Percentiles rank a stretch among this genome's conserved stretches.
phyloP scores from a whole-genome alignment of 2,329 filamentous ascomycete species.

The Penicillium corylophilum region DNA sequence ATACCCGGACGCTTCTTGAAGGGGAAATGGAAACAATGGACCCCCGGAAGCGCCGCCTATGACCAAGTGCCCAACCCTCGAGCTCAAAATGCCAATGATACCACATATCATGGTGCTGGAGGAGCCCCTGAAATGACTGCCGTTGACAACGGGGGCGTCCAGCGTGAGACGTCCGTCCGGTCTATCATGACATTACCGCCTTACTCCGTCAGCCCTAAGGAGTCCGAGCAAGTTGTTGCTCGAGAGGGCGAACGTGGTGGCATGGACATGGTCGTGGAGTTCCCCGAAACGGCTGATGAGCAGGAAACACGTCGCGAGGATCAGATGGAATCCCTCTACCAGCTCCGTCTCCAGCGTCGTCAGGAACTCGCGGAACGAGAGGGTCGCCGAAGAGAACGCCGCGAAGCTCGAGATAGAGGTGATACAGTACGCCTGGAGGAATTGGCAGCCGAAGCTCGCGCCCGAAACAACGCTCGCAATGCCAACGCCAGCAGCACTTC shows the following conservation, averaged over 20 bases:
- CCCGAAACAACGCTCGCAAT: constrained; percentile 27
- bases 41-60: constrained; percentile 40
- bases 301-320: constrained; percentile 77
- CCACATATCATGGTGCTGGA: constrained; percentile 29
- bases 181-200: constrained; percentile 93
- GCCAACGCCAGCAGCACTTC: constrained; percentile 39
- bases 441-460: constrained; percentile 57
- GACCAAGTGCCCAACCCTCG: constrained; percentile 37
- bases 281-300: constrained; percentile 75
- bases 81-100: constrained; percentile 19
- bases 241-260: constrained; percentile 88
- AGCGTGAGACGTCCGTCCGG: constrained; percentile 80
- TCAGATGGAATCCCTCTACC: constrained; percentile 90
- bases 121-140: constrained; percentile 30
- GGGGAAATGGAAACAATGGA: constrained; percentile 53
- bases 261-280: constrained; percentile 85
- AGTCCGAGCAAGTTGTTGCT: constrained; percentile 78
- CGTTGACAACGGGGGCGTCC: constrained; percentile 51
- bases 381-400: constrained; percentile 65
- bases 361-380: constrained; percentile 75
- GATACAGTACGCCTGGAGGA: constrained; percentile 69
- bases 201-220: constrained; percentile 71
- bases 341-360: constrained; percentile 77
- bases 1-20: constrained; percentile 54
- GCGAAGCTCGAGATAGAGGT: constrained; percentile 69